phyloP scores from a whole-genome alignment of 75 land plant species.

The Larix kaempferi region DNA sequence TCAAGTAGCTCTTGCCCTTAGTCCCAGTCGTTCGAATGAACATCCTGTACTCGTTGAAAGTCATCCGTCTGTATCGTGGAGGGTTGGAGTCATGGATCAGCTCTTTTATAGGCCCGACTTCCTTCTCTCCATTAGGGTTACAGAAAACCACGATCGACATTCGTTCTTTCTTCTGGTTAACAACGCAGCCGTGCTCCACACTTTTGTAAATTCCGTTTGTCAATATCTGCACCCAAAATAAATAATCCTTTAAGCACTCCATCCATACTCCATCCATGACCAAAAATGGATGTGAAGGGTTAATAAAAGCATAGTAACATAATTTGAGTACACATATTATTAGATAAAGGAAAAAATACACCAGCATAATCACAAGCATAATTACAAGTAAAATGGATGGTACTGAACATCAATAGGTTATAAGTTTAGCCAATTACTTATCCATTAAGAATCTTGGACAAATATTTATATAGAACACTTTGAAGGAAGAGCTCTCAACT shows the following conservation, averaged over 20 bases:
- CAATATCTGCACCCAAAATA: constrained; percentile 16
- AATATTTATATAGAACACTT: too few relatives aligned
- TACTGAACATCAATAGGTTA: too few relatives aligned
- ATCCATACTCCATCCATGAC: too few relatives aligned
- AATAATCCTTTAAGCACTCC: background rate
- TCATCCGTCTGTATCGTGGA: constrained; percentile 16
- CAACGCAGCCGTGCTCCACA: constrained; percentile 27
- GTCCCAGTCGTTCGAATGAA: constrained; percentile 5
- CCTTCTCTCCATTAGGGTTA: constrained; percentile 5
- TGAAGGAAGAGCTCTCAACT: too few relatives aligned
- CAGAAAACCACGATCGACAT: constrained; percentile 26
- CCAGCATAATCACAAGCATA: too few relatives aligned
- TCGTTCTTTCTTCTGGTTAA: constrained; percentile 16
- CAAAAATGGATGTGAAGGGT: too few relatives aligned
- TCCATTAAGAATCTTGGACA: too few relatives aligned
- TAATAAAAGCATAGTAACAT: too few relatives aligned
- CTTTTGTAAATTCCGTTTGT: constrained; percentile 33
- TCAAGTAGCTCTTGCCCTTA: constrained; percentile 7
- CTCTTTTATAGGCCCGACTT: constrained; percentile 15
- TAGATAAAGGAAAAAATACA: too few relatives aligned
- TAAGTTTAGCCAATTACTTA: too few relatives aligned
- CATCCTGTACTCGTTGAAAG: constrained; percentile 16
- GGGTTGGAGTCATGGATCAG: constrained; percentile 9
- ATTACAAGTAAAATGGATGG: too few relatives aligned
- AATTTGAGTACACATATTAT: too few relatives aligned